These are phyloP conservation scores for Boletus rex-veris DNA, from an alignment of 768 basidiomycete species.

Conservation along the genomic window DNA sequence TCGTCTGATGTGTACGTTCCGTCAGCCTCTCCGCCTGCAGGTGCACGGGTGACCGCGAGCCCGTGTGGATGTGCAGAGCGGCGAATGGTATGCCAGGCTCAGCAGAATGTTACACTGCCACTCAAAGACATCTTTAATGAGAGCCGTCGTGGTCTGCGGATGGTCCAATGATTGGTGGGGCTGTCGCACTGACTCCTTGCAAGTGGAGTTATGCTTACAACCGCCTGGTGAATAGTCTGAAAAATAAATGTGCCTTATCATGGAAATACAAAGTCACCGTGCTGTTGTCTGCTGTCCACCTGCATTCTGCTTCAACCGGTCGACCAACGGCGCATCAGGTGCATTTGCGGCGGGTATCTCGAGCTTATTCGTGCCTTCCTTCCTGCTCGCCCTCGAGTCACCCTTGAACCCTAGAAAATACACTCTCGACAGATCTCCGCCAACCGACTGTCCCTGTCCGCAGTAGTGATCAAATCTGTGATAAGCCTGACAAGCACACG, in stretches of 20 bases:
- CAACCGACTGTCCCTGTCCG: slow-evolving; percentile 60
- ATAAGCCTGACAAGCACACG: slow-evolving; percentile 11
- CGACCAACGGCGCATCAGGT: slow-evolving; percentile 65
- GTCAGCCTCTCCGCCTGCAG: not conserved
- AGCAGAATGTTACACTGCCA: not conserved
- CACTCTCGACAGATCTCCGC: slow-evolving; percentile 60
- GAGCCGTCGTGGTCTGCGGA: too few relatives aligned
- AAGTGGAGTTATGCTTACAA: not conserved
- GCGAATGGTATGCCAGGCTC: not conserved
- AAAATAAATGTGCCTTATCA: slow-evolving; percentile 3
- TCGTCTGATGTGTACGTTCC: not conserved
- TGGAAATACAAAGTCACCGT: slow-evolving; percentile 25
- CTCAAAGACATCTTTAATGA: not conserved
- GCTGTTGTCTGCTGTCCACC: slow-evolving; percentile 66
- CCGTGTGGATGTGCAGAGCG: not conserved
- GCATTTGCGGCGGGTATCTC: slow-evolving; percentile 80
- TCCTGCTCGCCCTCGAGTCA: slow-evolving; percentile 51
- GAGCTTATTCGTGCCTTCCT: slow-evolving; percentile 59
- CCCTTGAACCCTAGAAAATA: slow-evolving; percentile 87
- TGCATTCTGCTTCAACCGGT: slow-evolving; percentile 54
- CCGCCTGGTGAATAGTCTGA: not conserved
- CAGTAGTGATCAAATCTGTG: slow-evolving; percentile 3
- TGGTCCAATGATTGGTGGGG: too few relatives aligned
- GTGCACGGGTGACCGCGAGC: not conserved
- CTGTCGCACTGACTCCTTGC: too few relatives aligned